Evolutionary conservation across 345 rosid species (phyloP).

Genomic region (Alliaria petiolata): DNA sequence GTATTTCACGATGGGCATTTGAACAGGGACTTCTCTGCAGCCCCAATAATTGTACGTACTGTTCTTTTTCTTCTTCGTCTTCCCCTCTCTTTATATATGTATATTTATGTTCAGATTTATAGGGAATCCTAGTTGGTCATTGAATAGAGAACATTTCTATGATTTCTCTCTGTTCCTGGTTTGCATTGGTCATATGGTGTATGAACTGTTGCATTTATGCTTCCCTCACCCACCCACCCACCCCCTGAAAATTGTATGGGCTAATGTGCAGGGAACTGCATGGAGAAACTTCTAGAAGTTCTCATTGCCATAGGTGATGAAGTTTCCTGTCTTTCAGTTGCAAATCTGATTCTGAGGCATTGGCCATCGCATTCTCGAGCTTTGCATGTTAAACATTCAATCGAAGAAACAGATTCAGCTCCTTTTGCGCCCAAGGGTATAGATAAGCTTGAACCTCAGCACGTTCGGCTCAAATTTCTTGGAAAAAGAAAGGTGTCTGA

Average conservation of each 20-base stretch:
- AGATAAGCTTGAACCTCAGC: slow-evolving; percentile 87
- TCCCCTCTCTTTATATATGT: neutral
- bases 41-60: slow-evolving; percentile 83
- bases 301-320: slow-evolving; percentile 99
- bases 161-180: slow-evolving; percentile 1
- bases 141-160: neutral
- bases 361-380: slow-evolving; percentile 99
- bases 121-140: neutral
- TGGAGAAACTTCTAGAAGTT: slow-evolving; percentile 98
- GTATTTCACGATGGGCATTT: slow-evolving; percentile 97
- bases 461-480: slow-evolving; percentile 73
- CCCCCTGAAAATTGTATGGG: neutral
- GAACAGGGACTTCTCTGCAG: slow-evolving; percentile 99
- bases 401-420: slow-evolving; percentile 68
- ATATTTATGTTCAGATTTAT: neutral
- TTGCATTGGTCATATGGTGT: neutral
- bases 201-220: neutral
- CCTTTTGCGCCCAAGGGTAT: slow-evolving; percentile 93
- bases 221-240: neutral
- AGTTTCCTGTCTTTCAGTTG: slow-evolving; percentile 91
- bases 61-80: neutral
- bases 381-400: slow-evolving; percentile 67
- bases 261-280: slow-evolving; percentile 80
- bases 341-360: slow-evolving; percentile 88
- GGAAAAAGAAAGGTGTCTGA: slow-evolving; percentile 78